Percentiles rank a stretch among this genome's conserved stretches.
Conservation (phyloP, 1,139 yeast species). For the Saccharomyces hybrid region DNA sequence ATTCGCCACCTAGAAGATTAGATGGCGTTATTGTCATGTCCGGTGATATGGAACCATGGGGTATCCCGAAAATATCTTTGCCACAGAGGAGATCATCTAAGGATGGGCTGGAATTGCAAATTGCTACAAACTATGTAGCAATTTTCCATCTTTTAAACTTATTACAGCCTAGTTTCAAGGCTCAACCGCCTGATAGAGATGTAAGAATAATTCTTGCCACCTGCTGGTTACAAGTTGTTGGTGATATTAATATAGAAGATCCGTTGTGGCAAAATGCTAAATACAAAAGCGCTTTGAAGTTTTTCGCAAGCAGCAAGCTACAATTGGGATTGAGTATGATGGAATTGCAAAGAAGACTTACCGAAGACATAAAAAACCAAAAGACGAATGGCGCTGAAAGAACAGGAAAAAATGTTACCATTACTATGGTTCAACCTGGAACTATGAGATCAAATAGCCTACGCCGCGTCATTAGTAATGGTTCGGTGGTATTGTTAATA, state of each 20-base stretch:
- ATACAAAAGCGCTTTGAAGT: slow-evolving; percentile 64
- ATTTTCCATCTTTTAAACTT: slow-evolving; percentile 75
- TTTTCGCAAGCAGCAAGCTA: slow-evolving; percentile 76
- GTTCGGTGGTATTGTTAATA: slow-evolving; percentile 62
- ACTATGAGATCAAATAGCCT: slow-evolving; percentile 81
- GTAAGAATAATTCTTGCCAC: slow-evolving; percentile 70
- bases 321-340: slow-evolving; percentile 63
- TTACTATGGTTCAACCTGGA: slow-evolving; percentile 87
- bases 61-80: slow-evolving; percentile 19
- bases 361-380: slow-evolving; percentile 33
- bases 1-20: slow-evolving; percentile 78
- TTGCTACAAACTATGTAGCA: slow-evolving; percentile 73
- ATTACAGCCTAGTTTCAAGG: slow-evolving; percentile 69
- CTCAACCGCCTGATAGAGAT: slow-evolving; percentile 92
- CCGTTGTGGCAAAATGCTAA: slow-evolving; percentile 54
- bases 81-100: slow-evolving; percentile 47
- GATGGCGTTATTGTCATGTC: slow-evolving; percentile 89
- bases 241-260: slow-evolving; percentile 56
- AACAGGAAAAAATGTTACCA: slow-evolving; percentile 62
- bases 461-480: slow-evolving; percentile 69
- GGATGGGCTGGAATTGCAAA: slow-evolving; percentile 82
- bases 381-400: slow-evolving; percentile 41
- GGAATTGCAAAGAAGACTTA: slow-evolving; percentile 63
- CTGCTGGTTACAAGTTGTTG: slow-evolving; percentile 72
- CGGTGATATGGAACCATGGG: slow-evolving; percentile 66